Evolutionary conservation across 2,329 filamentous ascomycete genomes (phyloP).

Genomic region (Thielaviopsis ethacetica): DNA sequence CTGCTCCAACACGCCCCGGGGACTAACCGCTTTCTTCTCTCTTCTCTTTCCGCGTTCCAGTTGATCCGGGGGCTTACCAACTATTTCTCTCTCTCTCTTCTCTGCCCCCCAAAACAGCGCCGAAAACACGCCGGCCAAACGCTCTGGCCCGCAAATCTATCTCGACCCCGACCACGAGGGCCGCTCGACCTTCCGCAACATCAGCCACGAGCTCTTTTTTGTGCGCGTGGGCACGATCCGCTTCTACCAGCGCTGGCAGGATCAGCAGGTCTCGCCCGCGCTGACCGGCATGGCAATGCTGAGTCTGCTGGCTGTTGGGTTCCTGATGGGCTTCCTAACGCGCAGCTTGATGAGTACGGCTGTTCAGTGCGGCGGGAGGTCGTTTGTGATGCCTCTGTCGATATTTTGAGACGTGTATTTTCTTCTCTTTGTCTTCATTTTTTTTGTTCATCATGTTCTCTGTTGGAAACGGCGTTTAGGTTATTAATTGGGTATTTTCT

Average conservation of each 20-base stretch:
- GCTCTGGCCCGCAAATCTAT: constrained; percentile 16
- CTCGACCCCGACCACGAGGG: constrained; percentile 13
- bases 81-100: not conserved
- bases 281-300: constrained; percentile 15
- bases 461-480: not conserved
- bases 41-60: not conserved
- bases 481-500: not conserved
- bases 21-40: not conserved
- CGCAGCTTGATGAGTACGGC: not conserved
- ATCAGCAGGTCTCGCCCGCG: constrained; percentile 16
- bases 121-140: constrained; percentile 16
- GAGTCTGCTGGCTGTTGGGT: constrained; percentile 14
- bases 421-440: constrained; percentile 2
- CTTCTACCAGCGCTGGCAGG: constrained; percentile 19
- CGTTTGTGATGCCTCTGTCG: constrained; percentile 5
- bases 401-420: constrained; percentile 1
- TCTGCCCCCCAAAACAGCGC: constrained; percentile 12
- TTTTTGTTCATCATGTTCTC: not conserved
- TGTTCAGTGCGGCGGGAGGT: not conserved
- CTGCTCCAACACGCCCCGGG: too few species aligned
- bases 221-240: constrained; percentile 20
- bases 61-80: not conserved
- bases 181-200: constrained; percentile 7
- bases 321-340: constrained; percentile 13
- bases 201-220: constrained; percentile 18